phyloP scores from a whole-genome alignment of 176 grass and related monocot species.

The Phoenix dactylifera region DNA sequence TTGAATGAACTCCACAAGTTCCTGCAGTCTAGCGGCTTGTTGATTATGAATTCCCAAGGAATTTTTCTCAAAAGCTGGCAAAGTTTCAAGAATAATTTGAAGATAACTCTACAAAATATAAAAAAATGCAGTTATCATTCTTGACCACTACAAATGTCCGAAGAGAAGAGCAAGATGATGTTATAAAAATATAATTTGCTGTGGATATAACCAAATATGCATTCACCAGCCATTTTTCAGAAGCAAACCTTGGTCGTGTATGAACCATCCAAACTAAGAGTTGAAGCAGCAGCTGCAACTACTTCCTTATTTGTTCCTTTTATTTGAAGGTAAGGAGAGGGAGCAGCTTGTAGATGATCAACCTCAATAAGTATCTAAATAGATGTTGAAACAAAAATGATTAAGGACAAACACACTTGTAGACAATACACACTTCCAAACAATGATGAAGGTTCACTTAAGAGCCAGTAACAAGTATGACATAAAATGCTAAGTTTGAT shows the following conservation, averaged over 20 bases:
- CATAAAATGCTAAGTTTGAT: too few species aligned
- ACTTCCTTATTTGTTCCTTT: constrained; percentile 95
- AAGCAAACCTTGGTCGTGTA: constrained; percentile 89
- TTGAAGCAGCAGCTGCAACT: constrained; percentile 62
- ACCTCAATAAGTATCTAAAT: constrained; percentile 95
- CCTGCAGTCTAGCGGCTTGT: constrained; percentile 81
- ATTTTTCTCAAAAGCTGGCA: constrained; percentile 51
- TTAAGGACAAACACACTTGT: too few species aligned
- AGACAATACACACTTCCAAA: too few species aligned
- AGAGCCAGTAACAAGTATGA: too few species aligned
- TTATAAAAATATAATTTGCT: too few species aligned
- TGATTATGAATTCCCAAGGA: constrained; percentile 69
- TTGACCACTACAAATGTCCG: not conserved
- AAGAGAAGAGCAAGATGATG: not conserved
- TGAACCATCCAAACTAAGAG: constrained; percentile 73
- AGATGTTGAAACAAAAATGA: too few species aligned
- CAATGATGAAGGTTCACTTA: too few species aligned
- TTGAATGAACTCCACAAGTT: constrained; percentile 92
- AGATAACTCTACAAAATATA: constrained; percentile 43
- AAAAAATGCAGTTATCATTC: not conserved
- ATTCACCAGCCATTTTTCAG: constrained; percentile 8
- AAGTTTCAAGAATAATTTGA: constrained; percentile 94
- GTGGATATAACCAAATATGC: constrained; percentile 10
- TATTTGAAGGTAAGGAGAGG: constrained; percentile 82
- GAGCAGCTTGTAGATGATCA: constrained; percentile 78